These are phyloP conservation scores for Globisporangium yorkense DNA, from an alignment of 352 stramenopile species.

Conservation along the genomic window DNA sequence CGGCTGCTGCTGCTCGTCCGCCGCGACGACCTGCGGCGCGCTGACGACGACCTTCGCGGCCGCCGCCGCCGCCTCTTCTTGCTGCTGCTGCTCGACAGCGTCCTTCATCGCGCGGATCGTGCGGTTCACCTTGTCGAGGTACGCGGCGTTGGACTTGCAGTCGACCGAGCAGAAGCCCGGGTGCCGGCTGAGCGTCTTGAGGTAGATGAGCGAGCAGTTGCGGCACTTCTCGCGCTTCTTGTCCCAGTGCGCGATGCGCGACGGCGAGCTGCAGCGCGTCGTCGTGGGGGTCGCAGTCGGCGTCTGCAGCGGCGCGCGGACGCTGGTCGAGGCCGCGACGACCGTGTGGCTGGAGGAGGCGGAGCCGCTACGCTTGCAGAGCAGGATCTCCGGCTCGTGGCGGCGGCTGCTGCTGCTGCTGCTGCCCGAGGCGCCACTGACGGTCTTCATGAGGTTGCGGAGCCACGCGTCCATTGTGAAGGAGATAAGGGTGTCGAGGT, in stretches of 20 bases:
- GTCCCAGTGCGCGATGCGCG: constrained; percentile 70
- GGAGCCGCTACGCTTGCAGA: constrained; percentile 11
- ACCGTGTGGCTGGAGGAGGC: not conserved
- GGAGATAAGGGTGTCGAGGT: constrained; percentile 1
- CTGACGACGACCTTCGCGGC: not conserved
- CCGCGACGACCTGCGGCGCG: constrained; percentile 1
- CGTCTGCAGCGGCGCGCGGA: not conserved
- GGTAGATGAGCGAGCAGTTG: constrained; percentile 83
- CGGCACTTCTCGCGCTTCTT: constrained; percentile 80
- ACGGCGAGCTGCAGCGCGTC: constrained; percentile 2
- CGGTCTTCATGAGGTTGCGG: constrained; percentile 16
- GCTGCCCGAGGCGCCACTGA: constrained; percentile 2
- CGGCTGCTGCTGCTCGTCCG: not conserved
- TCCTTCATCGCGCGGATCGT: constrained; percentile 74
- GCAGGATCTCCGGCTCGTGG: constrained; percentile 23
- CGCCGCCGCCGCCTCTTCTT: constrained; percentile 5
- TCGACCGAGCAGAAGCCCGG: constrained; percentile 80
- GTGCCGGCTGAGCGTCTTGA: constrained; percentile 78
- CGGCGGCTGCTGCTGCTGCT: constrained; percentile 7
- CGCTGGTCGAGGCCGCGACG: not conserved
- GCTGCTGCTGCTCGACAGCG: constrained; percentile 46
- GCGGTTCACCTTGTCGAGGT: constrained; percentile 80
- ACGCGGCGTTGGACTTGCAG: constrained; percentile 84
- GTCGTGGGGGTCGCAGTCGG: not conserved
- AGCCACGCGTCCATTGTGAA: constrained; percentile 39